Base-by-base conservation (phyloP, 2,329 filamentous ascomycete species). In the Taxawa tesnikishii region DNA sequence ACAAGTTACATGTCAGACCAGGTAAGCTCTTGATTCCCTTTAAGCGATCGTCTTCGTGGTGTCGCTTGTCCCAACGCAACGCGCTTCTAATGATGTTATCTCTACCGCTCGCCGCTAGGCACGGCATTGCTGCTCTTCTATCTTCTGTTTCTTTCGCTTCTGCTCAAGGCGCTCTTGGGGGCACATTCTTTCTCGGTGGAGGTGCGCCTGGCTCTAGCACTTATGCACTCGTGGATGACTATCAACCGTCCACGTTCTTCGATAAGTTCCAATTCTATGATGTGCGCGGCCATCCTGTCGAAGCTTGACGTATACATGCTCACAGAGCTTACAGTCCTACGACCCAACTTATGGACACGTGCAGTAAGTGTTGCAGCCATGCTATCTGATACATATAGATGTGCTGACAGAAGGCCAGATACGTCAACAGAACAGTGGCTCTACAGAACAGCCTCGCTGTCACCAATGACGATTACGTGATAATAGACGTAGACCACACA, bases 381-480 rank as follows among this genome's bases (percentile, higher is more conserved):
- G 4, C 8, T 29, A 8, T 23, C n/a, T 23, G 19, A n/a, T n/a
- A n/a, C 6, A n/a, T 23, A 23, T 8, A 23, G n/a, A n/a, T 23
- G n/a, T 23, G 10, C 17, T 31, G 9, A 13, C 6, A 9, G 3
- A 2, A 17, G 9, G 2, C 4, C 16, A 38, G 32, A 36, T 67
- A 61, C 41, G 60, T 67, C 13, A 52, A 59, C 40, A 43, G 49
- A 28, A 34, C 46, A 1, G 50, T 57, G 2, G 56, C 56, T 3
- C 29, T 37, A n/a, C 37, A 41, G 2, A 53, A 57, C 38, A 48
- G 48, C 26, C 51, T 50, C 23, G 42, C 45, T 33, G 37, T 43
- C 3, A 40, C 37, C 2, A 41, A 38, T 16, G 43, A 42, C n/a
- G 43, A 45, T n/a, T 41, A 46, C 17, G 45, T 58, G 17, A 50